Percentiles rank a stretch among this genome's conserved stretches.
Conservation (phyloP, 768 basidiomycete species). For the Leucocoprinus leucothites region DNA sequence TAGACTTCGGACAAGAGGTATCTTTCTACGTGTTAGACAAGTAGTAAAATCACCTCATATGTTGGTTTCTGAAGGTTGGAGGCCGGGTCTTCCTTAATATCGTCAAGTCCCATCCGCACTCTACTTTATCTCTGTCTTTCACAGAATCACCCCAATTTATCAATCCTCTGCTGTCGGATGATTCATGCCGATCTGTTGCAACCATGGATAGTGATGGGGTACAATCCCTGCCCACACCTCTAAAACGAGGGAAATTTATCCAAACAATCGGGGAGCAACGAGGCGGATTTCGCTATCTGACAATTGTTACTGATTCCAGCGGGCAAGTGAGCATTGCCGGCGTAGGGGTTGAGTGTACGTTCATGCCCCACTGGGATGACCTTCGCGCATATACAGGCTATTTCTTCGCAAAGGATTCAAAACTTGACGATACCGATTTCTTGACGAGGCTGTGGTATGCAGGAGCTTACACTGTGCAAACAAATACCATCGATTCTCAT, state of each 20-base stretch:
- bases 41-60: too few species aligned
- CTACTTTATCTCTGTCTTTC: not conserved
- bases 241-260: constrained; percentile 25
- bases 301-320: constrained; percentile 37
- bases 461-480: constrained; percentile 54
- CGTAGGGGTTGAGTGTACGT: constrained; percentile 39
- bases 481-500: constrained; percentile 38
- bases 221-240: constrained; percentile 8
- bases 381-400: constrained; percentile 44
- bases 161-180: not conserved
- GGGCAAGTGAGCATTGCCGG: constrained; percentile 38
- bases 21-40: not conserved
- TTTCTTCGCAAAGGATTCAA: constrained; percentile 40
- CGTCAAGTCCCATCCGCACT: not conserved
- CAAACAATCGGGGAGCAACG: constrained; percentile 36
- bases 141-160: not conserved
- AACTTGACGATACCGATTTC: constrained; percentile 40
- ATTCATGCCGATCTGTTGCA: not conserved
- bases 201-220: not conserved
- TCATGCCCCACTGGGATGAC: constrained; percentile 47
- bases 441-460: constrained; percentile 53
- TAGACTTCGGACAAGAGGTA: constrained; percentile 39
- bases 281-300: constrained; percentile 47
- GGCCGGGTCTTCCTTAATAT: not conserved
- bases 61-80: too few species aligned